Conservation (phyloP, 208 protist genomes). For the Trypanosoma platydactyli region DNA sequence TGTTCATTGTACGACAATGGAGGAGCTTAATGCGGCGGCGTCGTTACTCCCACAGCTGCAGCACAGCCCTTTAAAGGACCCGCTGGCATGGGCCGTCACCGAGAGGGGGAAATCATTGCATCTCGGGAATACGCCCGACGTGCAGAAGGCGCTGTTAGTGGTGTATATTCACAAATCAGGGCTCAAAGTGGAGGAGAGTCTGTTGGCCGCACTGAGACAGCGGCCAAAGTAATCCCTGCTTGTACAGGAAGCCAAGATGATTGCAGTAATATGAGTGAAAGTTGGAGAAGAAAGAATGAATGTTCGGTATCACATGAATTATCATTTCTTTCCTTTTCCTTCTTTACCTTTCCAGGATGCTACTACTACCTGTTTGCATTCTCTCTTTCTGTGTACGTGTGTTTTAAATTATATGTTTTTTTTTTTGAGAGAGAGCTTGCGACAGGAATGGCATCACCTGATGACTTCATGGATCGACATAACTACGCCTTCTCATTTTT, state of each 20-base stretch:
- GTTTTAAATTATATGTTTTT: no score
- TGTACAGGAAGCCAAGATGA: not conserved
- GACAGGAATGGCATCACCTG: no score
- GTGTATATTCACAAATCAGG: conserved; percentile 72
- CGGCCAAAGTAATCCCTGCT: not conserved
- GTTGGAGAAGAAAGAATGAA: not conserved
- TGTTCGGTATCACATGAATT: no score
- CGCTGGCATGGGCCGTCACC: conserved; percentile 30
- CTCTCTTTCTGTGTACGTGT: not conserved
- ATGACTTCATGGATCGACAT: no score
- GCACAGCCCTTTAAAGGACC: conserved; percentile 17
- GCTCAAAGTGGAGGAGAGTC: conserved; percentile 31
- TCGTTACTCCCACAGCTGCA: conserved; percentile 41
- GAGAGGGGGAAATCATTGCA: conserved; percentile 26
- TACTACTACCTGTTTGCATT: no score
- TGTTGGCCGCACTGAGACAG: conserved; percentile 41
- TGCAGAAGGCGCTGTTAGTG: conserved; percentile 67
- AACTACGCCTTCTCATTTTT: no score
- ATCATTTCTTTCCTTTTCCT: not conserved
- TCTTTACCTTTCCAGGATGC: conserved; percentile 6
- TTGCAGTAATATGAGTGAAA: not conserved
- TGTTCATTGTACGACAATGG: conserved; percentile 20
- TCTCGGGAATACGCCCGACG: conserved; percentile 12
- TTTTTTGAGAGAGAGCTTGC: no score
- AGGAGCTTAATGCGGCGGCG: conserved; percentile 45